Conservation (phyloP, 805 yeast species). For the Wickerhamomyces subpelliculosus region DNA sequence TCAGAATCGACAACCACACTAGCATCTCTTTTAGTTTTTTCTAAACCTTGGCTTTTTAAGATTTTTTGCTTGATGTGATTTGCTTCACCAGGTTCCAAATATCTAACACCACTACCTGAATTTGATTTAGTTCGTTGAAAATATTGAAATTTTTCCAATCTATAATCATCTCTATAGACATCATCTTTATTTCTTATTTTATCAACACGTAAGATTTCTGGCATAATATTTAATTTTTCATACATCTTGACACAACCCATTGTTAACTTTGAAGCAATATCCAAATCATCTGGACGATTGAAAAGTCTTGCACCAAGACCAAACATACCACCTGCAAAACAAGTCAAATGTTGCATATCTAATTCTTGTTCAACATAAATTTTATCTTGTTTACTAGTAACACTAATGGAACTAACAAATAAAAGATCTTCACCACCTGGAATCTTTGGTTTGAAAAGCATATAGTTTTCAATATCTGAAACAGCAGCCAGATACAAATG, state of each 20-base stretch:
- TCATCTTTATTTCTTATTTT: conserved; percentile 16
- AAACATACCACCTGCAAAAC: conserved; percentile 50
- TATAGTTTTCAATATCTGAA: conserved; percentile 29
- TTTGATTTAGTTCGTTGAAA: conserved; percentile 8
- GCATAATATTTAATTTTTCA: conserved; percentile 34
- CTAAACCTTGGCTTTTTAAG: background rate
- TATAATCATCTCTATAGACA: conserved; percentile 13
- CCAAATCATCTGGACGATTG: conserved; percentile 27
- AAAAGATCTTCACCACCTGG: conserved; percentile 32
- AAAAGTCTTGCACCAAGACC: conserved; percentile 40
- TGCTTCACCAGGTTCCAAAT: background rate
- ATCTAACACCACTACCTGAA: conserved; percentile 1
- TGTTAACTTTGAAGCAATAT: conserved; percentile 36
- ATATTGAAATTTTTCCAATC: conserved; percentile 5
- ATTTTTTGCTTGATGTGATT: background rate
- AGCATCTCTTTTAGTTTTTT: background rate
- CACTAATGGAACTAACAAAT: conserved; percentile 19
- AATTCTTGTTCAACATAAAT: conserved; percentile 18
- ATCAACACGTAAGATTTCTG: conserved; percentile 32
- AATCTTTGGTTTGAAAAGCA: conserved; percentile 39
- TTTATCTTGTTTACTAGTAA: conserved; percentile 17
- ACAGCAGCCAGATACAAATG: conserved; percentile 30
- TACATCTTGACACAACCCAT: conserved; percentile 43
- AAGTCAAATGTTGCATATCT: conserved; percentile 41
- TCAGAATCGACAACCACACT: background rate